These are phyloP conservation scores for Punica granatum DNA, from an alignment of 345 rosid genomes.

Conservation along the genomic window DNA sequence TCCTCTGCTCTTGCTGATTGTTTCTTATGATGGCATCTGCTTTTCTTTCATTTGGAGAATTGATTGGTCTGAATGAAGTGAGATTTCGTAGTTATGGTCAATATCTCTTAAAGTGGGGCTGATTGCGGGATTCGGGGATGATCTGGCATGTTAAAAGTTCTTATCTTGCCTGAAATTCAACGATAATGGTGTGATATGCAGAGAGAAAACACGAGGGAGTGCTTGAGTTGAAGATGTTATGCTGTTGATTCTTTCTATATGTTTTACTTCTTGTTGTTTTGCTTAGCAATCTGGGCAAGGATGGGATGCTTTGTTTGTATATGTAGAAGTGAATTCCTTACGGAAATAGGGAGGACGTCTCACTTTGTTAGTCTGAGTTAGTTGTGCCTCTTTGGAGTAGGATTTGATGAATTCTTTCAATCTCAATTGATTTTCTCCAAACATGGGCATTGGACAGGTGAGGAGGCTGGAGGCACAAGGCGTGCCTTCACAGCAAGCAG, in stretches of 20 bases:
- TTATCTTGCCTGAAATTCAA: too few relatives aligned
- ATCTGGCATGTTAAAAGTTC: too few relatives aligned
- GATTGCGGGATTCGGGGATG: too few relatives aligned
- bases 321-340: not conserved
- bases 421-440: not conserved
- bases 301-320: not conserved
- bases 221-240: not conserved
- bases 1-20: not conserved
- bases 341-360: not conserved
- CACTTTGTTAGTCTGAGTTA: too few relatives aligned
- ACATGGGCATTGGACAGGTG: slow-evolving; percentile 36
- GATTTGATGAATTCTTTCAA: not conserved
- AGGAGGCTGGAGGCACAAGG: slow-evolving; percentile 78
- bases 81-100: too few relatives aligned
- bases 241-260: not conserved
- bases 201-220: too few relatives aligned
- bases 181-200: too few relatives aligned
- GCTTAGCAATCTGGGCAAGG: too few relatives aligned
- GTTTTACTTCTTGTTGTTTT: too few relatives aligned
- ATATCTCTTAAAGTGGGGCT: too few relatives aligned
- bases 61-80: not conserved
- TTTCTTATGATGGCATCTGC: not conserved
- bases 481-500: slow-evolving; percentile 85
- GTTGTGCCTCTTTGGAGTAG: too few relatives aligned
- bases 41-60: not conserved